Evolutionary conservation across 1,284 basidiomycete genomes (phyloP).

Genomic region (Melampsora americana): DNA sequence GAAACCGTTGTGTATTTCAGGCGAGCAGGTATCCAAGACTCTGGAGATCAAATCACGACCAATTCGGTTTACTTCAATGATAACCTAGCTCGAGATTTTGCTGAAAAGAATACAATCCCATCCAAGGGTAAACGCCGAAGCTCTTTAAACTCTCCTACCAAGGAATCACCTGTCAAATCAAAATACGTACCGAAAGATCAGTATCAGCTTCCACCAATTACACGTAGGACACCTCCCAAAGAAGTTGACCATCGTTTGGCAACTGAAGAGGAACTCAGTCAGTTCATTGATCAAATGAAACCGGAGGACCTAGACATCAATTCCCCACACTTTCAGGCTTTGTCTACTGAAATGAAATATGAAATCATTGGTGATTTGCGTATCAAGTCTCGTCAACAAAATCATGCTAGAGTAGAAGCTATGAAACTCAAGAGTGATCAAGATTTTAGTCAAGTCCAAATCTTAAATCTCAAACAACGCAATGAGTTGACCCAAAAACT

Average conservation of each 20-base stretch:
- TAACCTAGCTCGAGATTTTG: slow-evolving; percentile 25
- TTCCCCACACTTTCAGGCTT: slow-evolving; percentile 74
- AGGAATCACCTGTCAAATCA: slow-evolving; percentile 49
- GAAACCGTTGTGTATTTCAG: not conserved
- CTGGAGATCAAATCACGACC: slow-evolving; percentile 68
- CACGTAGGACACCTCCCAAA: slow-evolving; percentile 51
- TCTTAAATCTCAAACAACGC: slow-evolving; percentile 79
- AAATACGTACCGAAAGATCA: slow-evolving; percentile 49
- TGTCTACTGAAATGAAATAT: slow-evolving; percentile 94
- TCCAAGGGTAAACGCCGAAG: slow-evolving; percentile 24
- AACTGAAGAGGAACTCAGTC: slow-evolving; percentile 82
- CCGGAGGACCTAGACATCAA: slow-evolving; percentile 88
- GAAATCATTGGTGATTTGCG: slow-evolving; percentile 96
- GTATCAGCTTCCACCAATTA: slow-evolving; percentile 51
- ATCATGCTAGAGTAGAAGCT: slow-evolving; percentile 80
- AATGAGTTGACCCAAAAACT: slow-evolving; percentile 92
- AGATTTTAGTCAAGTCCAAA: slow-evolving; percentile 94
- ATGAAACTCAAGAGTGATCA: slow-evolving; percentile 85
- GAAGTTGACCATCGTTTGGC: slow-evolving; percentile 80
- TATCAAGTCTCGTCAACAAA: slow-evolving; percentile 87
- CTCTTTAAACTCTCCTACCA: slow-evolving; percentile 46
- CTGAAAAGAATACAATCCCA: slow-evolving; percentile 36
- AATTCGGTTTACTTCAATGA: slow-evolving; percentile 55
- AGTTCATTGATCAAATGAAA: slow-evolving; percentile 86
- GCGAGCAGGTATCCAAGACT: slow-evolving; percentile 56